Conservation (phyloP, 1,139 yeast genomes). For the Yamadazyma membranifaciens region DNA sequence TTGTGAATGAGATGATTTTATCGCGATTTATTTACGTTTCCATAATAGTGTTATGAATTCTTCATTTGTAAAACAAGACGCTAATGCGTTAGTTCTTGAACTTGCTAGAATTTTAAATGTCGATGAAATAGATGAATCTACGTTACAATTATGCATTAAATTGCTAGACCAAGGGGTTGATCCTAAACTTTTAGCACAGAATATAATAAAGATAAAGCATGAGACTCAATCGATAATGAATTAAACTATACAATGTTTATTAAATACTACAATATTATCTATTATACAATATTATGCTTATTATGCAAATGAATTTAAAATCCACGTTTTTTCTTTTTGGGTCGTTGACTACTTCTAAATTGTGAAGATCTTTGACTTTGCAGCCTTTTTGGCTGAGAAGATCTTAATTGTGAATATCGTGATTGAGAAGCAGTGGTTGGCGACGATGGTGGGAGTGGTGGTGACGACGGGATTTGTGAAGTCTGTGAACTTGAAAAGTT, state of each 20-base stretch:
- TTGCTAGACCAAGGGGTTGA: slow-evolving; percentile 40
- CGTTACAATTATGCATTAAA: slow-evolving; percentile 34
- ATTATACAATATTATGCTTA: neutral
- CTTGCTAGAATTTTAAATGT: slow-evolving; percentile 28
- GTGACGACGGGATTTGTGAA: slow-evolving; percentile 1
- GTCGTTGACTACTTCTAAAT: slow-evolving; percentile 5
- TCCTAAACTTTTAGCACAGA: slow-evolving; percentile 29
- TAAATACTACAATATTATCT: too few relatives aligned
- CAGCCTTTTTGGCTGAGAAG: slow-evolving; percentile 2
- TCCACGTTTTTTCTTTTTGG: slow-evolving; percentile 23
- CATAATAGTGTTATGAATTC: slow-evolving; percentile 1
- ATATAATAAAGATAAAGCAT: slow-evolving; percentile 24
- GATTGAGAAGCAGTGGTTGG: slow-evolving; percentile 7
- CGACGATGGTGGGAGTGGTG: slow-evolving; percentile 4
- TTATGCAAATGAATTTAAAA: slow-evolving; percentile 14
- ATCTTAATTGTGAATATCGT: slow-evolving; percentile 3
- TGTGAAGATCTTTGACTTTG: neutral
- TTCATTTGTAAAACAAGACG: slow-evolving; percentile 2
- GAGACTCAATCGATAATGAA: slow-evolving; percentile 24
- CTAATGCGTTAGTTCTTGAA: slow-evolving; percentile 23
- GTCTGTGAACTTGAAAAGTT: slow-evolving; percentile 1
- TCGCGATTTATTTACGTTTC: too few relatives aligned
- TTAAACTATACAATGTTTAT: slow-evolving; percentile 4
- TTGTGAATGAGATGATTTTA: neutral
- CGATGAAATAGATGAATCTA: slow-evolving; percentile 27